These are phyloP conservation scores for Capronia coronata DNA, from an alignment of 2,329 filamentous ascomycete species.

Conservation along the genomic window DNA sequence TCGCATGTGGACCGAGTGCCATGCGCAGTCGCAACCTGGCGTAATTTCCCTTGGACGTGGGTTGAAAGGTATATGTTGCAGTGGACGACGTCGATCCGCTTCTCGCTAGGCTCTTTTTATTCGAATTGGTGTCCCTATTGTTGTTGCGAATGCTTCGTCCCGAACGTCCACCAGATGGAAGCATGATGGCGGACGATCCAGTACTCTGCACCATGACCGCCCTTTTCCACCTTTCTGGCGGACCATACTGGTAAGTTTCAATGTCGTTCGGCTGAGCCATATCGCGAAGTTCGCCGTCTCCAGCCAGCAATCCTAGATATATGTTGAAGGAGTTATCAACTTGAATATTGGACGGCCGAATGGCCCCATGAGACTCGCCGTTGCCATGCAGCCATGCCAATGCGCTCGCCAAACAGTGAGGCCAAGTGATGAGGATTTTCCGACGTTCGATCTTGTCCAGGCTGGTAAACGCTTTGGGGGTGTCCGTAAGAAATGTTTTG, in stretches of 20 bases:
- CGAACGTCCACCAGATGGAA: conserved; percentile 40
- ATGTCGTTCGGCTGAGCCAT: conserved; percentile 49
- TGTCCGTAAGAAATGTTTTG: conserved; percentile 40
- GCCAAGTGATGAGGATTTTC: conserved; percentile 41
- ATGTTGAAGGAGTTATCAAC: conserved; percentile 52
- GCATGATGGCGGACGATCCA: conserved; percentile 30
- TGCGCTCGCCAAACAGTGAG: conserved; percentile 48
- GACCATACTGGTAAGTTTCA: conserved; percentile 54
- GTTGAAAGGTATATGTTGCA: conserved; percentile 19
- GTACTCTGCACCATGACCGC: conserved; percentile 35
- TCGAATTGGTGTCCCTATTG: conserved; percentile 3
- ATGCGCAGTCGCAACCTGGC: conserved; percentile 19
- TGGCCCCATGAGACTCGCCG: conserved; percentile 50
- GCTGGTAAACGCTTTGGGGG: conserved; percentile 38
- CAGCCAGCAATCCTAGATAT: conserved; percentile 53
- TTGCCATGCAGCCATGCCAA: conserved; percentile 52
- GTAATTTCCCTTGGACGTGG: conserved; percentile 19
- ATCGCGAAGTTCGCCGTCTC: conserved; percentile 48
- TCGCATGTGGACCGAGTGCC: conserved; percentile 7
- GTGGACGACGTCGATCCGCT: conserved; percentile 25
- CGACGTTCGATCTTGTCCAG: conserved; percentile 39
- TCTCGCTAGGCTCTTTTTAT: conserved; percentile 15
- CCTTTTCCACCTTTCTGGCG: conserved; percentile 49
- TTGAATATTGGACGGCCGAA: conserved; percentile 55
- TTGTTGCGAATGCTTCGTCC: conserved; percentile 28